Evolutionary conservation across 1,284 basidiomycete species (phyloP).

Genomic region (Coriolopsis trogii): DNA sequence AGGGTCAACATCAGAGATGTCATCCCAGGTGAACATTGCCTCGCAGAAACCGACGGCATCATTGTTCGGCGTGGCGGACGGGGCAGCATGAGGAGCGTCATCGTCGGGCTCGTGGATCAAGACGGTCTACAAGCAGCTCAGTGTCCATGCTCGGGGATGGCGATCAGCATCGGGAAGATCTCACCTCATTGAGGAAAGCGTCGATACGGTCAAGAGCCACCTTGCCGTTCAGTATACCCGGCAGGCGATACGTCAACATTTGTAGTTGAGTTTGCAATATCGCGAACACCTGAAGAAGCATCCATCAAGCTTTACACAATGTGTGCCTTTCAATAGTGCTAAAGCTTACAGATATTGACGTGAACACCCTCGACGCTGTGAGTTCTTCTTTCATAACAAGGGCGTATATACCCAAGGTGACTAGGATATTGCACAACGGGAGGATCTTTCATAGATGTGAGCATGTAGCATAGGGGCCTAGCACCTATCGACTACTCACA

Average conservation of each 20-base stretch:
- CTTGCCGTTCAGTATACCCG: no score
- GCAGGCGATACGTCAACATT: no score
- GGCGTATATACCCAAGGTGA: constrained; percentile 32
- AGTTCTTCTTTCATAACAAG: constrained; percentile 36
- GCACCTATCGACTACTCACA: no score
- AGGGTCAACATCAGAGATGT: constrained; percentile 5
- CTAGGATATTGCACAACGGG: neutral
- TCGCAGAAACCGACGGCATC: constrained; percentile 42
- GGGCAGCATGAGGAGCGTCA: constrained; percentile 7
- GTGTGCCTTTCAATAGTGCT: constrained; percentile 22
- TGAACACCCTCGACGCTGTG: no score
- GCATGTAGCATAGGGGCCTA: neutral
- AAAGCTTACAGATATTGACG: constrained; percentile 19
- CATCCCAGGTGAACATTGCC: constrained; percentile 45
- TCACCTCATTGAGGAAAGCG: no score
- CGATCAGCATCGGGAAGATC: no score
- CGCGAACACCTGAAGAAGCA: no score
- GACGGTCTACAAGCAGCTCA: constrained; percentile 40
- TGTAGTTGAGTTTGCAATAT: no score
- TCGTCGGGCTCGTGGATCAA: constrained; percentile 48
- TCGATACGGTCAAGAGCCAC: no score
- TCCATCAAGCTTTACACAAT: no score
- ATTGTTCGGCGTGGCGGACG: constrained; percentile 3
- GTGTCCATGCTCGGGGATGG: no score
- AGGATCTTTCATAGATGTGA: neutral